Base-by-base conservation (phyloP, 2,329 filamentous ascomycete species). In the Venturia aucupariae region DNA sequence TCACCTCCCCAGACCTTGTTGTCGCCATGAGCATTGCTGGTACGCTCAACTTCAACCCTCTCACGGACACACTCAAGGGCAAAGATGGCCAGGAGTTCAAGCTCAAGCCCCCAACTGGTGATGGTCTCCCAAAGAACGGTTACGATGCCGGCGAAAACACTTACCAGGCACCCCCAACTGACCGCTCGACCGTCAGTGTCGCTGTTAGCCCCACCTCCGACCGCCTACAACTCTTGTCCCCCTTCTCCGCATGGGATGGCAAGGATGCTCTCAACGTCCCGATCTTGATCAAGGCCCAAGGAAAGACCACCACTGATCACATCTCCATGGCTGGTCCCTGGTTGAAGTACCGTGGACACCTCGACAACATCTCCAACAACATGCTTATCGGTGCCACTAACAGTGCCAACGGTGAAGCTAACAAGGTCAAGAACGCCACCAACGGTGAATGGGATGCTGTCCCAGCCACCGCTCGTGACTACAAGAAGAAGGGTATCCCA, bases 351-450 rank as follows among this genome's bases (percentile, higher is more conserved):
- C 91, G 93, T 85, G 93, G 93, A 68, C 93, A 97, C 77, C 84
- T 97, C 73, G 93, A 97, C 86, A 97, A 97, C 86, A 97, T 97
- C 81, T 97, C 92, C 76, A 97, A 97, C 87, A 97, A 97, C 86
- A 96, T 97, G 91, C 81, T 97, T 77, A 97, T 97, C 72, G 93
- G 93, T 81, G 94, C 94, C 73, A 90, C 92, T 81, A 99, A 97
- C 81, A 87, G 89, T 73, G 92, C 90, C 74, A 99, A 97, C 80
- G 91, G 88, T 67, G 91, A 97, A 83, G 92, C 92, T 73, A 99
- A 99, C 87, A 96, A 95, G 84, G 82, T 99, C 78, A 89, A 90
- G 84, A 97, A 99, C 86, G 80, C 85, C 79, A 87, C 89, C 73
- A 96, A 83, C 68, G 90, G 88, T 72, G 86, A 92, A 70, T 93